Conservation (phyloP, 306 rosid species). For the Cucurbita pepo region DNA sequence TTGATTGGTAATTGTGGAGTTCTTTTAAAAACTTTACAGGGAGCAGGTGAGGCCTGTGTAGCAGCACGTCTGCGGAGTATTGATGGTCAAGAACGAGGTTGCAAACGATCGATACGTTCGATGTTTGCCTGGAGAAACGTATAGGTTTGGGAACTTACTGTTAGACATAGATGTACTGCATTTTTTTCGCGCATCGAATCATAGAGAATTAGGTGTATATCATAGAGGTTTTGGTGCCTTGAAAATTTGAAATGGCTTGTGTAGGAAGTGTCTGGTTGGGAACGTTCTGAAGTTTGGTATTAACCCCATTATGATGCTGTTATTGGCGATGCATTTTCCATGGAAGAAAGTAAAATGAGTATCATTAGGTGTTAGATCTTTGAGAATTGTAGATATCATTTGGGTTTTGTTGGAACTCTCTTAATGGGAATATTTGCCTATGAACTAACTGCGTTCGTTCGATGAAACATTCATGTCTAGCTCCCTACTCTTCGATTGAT, state of each 20-base stretch:
- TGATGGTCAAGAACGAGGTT: background rate
- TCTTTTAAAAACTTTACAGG: background rate
- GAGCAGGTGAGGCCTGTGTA: background rate
- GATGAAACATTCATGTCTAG: no score
- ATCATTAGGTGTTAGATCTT: background rate
- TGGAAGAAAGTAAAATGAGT: background rate
- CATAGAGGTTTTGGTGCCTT: background rate
- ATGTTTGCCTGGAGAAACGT: background rate
- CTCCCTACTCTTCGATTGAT: no score
- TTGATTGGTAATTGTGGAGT: background rate
- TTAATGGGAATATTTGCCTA: background rate
- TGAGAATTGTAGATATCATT: background rate
- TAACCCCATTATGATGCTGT: background rate
- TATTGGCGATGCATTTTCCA: background rate
- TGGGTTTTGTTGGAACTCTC: background rate
- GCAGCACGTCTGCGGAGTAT: background rate
- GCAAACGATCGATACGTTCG: background rate
- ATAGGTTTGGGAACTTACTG: background rate
- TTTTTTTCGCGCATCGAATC: background rate
- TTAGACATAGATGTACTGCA: constrained; percentile 4
- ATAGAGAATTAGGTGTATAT: constrained; percentile 7
- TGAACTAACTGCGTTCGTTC: background rate
- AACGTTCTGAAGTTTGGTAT: background rate
- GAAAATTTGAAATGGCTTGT: background rate
- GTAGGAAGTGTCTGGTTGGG: constrained; percentile 1